Evolutionary conservation across 2,329 filamentous ascomycete species (phyloP), one percentile per base, ranked within the genome.

Genomic region (Ceratocystis smalleyi): DNA sequence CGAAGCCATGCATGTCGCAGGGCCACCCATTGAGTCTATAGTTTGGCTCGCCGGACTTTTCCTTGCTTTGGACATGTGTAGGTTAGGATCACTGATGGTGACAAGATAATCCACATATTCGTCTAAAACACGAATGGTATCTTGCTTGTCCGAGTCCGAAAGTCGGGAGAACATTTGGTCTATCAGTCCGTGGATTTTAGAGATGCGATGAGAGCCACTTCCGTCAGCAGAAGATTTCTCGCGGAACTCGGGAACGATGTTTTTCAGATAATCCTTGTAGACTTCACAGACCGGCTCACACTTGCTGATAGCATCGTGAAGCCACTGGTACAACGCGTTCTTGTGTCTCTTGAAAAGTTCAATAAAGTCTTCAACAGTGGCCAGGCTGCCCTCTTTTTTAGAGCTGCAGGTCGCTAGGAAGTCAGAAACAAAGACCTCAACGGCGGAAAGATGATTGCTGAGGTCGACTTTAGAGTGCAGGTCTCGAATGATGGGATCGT

Each of bases 401-500:
- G 60, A 27, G 40, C 67, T 57, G 47, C 68, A 69, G 4, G 61
- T 68, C 64, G 74, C 75, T 71, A 94, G 82, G 65, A 91, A 80
- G 68, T 91, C 88, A 5, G 81, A 80, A 24, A 91, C 71, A 69
- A 94, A 91, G 8, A 75, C 77, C 71, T 91, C 83, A 1, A 82
- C 76, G 43, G 88, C 83, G 45, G 79, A 79, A 5, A 92, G 73
- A 22, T 88, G 87, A 47, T 83, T 83, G 43, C 82, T 83, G 5
- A 92, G 77, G 69, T 91, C 86, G 27, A 91, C 80, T 1, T 81
- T 81, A 63, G 87, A 81, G 71, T 92, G 89, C 5, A 91, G 77
- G 2, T 79, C 76, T 24, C 88, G 80, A 64, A 94, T 89, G 66
- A 91, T 83, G 0, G 87, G 87, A 62, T 91, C 88, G 68, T 88